Evolutionary conservation across 73 alveolate species (phyloP).

Genomic region (Paramecium biaurelia): DNA sequence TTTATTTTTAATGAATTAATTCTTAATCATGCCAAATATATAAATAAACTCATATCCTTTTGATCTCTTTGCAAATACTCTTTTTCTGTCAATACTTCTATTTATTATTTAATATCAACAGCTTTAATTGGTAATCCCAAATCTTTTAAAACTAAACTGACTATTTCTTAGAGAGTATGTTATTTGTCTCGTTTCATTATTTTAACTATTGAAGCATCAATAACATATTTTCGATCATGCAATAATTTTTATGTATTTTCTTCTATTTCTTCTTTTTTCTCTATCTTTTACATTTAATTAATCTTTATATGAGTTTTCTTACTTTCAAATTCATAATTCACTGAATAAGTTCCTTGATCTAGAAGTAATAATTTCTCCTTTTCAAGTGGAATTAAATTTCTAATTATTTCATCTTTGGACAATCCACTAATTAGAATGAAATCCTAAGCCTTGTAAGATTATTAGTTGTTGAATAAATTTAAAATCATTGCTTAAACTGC

Average conservation of each 20-base stretch:
- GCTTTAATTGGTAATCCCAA: constrained; percentile 74
- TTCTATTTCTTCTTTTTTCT: constrained; percentile 69
- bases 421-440: neutral
- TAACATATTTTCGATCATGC: constrained; percentile 68
- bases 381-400: neutral
- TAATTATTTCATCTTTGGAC: neutral
- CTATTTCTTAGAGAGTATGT: constrained; percentile 64
- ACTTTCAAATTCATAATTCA: neutral
- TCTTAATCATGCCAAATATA: constrained; percentile 66
- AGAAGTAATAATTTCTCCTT: neutral
- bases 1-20: too few relatives aligned
- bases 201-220: constrained; percentile 81
- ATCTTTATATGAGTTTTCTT: neutral
- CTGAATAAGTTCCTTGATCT: neutral
- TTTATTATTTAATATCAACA: constrained; percentile 63
- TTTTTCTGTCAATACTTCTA: constrained; percentile 68
- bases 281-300: constrained; percentile 66
- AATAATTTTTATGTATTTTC: constrained; percentile 68
- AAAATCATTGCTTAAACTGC: neutral
- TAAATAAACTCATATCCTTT: constrained; percentile 49
- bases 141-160: constrained; percentile 63
- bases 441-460: neutral
- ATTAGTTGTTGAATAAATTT: neutral
- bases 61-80: constrained; percentile 74
- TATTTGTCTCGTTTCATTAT: constrained; percentile 71